Percentiles rank a stretch among this genome's conserved stretches.
Conservation (phyloP, 2,329 filamentous ascomycete species). For the Clonostachys rhizophaga region DNA sequence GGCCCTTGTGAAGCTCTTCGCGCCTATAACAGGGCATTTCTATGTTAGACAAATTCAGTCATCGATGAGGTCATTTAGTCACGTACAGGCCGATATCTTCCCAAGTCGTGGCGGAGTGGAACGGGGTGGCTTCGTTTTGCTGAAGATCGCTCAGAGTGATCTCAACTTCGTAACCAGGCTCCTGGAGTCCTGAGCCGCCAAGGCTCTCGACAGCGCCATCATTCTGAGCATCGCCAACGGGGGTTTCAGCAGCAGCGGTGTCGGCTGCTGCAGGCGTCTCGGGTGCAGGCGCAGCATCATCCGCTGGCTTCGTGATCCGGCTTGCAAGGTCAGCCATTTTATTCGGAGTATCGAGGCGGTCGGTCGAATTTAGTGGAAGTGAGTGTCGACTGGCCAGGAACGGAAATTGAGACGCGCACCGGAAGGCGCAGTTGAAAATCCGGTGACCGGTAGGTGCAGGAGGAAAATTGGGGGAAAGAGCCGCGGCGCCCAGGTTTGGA, state of each 20-base stretch:
- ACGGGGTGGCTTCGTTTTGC: constrained; percentile 77
- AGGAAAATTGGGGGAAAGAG: too few relatives aligned
- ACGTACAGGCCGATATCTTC: constrained; percentile 79
- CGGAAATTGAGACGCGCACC: too few relatives aligned
- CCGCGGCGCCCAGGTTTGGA: too few relatives aligned
- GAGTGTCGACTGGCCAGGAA: too few relatives aligned
- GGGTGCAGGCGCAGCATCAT: constrained; percentile 11
- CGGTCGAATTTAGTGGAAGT: too few relatives aligned
- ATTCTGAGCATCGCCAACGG: constrained; percentile 22
- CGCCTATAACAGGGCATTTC: constrained; percentile 14
- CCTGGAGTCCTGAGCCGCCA: constrained; percentile 51
- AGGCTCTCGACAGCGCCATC: constrained; percentile 27
- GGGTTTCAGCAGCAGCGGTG: constrained; percentile 9
- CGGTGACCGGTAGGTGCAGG: too few relatives aligned
- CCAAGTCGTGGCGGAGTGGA: constrained; percentile 81
- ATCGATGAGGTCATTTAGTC: not conserved
- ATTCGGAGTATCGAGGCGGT: not conserved
- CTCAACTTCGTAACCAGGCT: constrained; percentile 83
- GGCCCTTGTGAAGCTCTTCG: constrained; percentile 65
- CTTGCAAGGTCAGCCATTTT: constrained; percentile 45
- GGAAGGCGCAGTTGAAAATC: too few relatives aligned
- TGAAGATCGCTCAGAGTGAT: constrained; percentile 90
- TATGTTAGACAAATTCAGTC: not conserved
- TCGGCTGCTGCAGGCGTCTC: constrained; percentile 10
- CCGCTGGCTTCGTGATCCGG: constrained; percentile 41